Conservation (phyloP, 2,329 filamentous ascomycete species). For the Lasiodiplodia citricola region DNA sequence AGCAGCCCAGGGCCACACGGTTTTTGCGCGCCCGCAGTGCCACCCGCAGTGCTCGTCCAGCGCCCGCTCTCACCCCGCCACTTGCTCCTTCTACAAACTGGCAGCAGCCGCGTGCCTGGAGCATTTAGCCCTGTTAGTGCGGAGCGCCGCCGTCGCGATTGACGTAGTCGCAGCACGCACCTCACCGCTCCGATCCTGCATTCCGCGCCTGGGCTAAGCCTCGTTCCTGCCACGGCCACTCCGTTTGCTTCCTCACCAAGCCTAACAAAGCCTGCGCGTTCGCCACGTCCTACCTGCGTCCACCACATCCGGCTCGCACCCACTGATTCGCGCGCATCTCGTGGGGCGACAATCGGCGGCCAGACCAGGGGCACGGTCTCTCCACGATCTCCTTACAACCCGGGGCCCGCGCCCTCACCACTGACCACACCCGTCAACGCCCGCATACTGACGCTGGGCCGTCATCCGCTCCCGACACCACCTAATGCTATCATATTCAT, state of each 20-base stretch:
- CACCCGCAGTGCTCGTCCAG: neutral
- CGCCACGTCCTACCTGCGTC: slow-evolving; percentile 8
- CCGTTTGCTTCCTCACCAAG: neutral
- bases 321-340: slow-evolving; percentile 20
- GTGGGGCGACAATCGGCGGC: slow-evolving; percentile 20
- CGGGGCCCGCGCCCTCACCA: slow-evolving; percentile 3
- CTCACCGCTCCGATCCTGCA: slow-evolving; percentile 21
- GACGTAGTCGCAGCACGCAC: slow-evolving; percentile 16
- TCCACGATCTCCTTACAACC: slow-evolving; percentile 22
- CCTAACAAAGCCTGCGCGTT: neutral
- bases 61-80: neutral
- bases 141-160: slow-evolving; percentile 13
- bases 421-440: slow-evolving; percentile 2
- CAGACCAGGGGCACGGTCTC: slow-evolving; percentile 14
- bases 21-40: slow-evolving; percentile 1
- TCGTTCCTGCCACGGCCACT: slow-evolving; percentile 9
- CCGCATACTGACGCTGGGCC: slow-evolving; percentile 16
- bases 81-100: neutral
- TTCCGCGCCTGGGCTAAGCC: slow-evolving; percentile 11
- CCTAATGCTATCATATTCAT: slow-evolving; percentile 11
- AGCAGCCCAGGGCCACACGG: slow-evolving; percentile 6
- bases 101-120: slow-evolving; percentile 6
- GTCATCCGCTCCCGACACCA: neutral
- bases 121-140: slow-evolving; percentile 10
- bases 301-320: neutral